Evolutionary conservation across 768 basidiomycete genomes (phyloP).

Genomic region (Xerocomellus chrysenteron): DNA sequence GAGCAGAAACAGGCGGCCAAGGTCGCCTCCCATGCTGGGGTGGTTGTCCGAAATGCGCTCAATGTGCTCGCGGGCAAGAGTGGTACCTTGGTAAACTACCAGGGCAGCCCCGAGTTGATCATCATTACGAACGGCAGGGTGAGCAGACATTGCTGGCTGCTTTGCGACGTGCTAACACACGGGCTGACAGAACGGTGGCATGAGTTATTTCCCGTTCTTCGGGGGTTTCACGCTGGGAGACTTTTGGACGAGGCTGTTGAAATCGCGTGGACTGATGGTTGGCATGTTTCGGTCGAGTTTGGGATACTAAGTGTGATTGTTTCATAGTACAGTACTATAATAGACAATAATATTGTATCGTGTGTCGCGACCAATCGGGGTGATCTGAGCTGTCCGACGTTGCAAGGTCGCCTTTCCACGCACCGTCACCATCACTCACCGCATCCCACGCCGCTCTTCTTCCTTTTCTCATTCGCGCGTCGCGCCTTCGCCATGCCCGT

Average conservation of each 20-base stretch:
- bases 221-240: constrained; percentile 47
- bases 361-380: constrained; percentile 2
- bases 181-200: constrained; percentile 38
- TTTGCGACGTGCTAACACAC: constrained; percentile 1
- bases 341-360: not conserved
- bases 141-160: constrained; percentile 6
- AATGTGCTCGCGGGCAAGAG: constrained; percentile 39
- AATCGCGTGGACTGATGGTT: constrained; percentile 36
- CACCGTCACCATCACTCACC: constrained; percentile 1
- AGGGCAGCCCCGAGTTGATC: constrained; percentile 52
- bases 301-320: constrained; percentile 25
- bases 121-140: constrained; percentile 57
- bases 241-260: constrained; percentile 41
- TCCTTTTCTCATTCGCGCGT: not conserved
- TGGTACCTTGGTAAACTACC: constrained; percentile 40
- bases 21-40: constrained; percentile 38
- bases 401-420: constrained; percentile 12
- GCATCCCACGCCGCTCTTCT: constrained; percentile 9
- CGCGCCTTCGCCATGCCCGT: constrained; percentile 17
- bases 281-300: constrained; percentile 27
- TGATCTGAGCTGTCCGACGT: not conserved
- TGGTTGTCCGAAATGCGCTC: constrained; percentile 52
- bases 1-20: constrained; percentile 65
- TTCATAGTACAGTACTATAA: constrained; percentile 8
- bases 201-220: constrained; percentile 38